These are phyloP conservation scores for Claviceps spartinae DNA, from an alignment of 2,329 filamentous ascomycete species.

Conservation along the genomic window DNA sequence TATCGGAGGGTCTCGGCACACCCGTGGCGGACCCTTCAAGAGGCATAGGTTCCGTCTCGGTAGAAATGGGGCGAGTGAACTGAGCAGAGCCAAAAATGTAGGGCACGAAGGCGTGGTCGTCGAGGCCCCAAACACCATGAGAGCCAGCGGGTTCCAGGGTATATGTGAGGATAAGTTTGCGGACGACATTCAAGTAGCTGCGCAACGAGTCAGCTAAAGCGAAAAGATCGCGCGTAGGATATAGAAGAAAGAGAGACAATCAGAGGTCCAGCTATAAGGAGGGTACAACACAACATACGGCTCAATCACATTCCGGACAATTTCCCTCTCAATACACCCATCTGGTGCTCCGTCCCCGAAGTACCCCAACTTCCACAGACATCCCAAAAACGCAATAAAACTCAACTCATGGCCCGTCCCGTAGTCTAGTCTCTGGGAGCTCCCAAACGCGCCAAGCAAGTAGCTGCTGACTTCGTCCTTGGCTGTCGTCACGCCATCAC, in stretches of 20 bases:
- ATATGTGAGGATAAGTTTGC: constrained; percentile 76
- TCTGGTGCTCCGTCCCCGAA: constrained; percentile 46
- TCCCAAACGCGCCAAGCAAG: constrained; percentile 76
- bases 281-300: constrained; percentile 35
- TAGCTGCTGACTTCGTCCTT: constrained; percentile 63
- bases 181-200: constrained; percentile 68
- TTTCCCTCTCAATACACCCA: constrained; percentile 56
- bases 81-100: constrained; percentile 96
- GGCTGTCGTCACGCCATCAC: constrained; percentile 30
- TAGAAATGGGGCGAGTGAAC: constrained; percentile 59
- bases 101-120: constrained; percentile 87
- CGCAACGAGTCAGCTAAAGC: neutral
- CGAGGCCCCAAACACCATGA: constrained; percentile 96
- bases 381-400: constrained; percentile 81
- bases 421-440: constrained; percentile 79
- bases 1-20: constrained; percentile 57
- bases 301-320: constrained; percentile 72
- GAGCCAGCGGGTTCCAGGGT: constrained; percentile 91
- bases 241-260: neutral
- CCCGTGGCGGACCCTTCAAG: constrained; percentile 63
- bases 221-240: neutral
- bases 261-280: neutral
- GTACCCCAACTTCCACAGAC: constrained; percentile 78
- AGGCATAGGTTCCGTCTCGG: constrained; percentile 47
- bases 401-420: constrained; percentile 93